phyloP scores from a whole-genome alignment of 108 stramenopile species.

The Nitzschia palea region DNA sequence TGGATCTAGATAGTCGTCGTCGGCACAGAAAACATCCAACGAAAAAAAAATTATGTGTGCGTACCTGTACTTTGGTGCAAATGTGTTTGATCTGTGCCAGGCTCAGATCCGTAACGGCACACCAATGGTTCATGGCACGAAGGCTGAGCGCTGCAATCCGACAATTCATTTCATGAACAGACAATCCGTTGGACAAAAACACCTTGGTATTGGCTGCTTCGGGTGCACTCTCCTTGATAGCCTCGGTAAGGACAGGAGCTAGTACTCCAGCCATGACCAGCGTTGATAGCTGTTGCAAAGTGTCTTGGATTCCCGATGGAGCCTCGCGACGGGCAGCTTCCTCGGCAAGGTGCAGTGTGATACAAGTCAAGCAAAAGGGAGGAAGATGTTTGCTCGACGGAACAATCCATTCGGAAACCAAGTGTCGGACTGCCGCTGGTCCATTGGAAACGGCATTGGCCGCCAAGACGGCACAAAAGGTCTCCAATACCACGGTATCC shows the following conservation, averaged over 20 bases:
- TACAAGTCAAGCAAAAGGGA: constrained; percentile 45
- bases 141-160: constrained; percentile 43
- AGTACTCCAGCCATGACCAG: constrained; percentile 44
- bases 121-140: constrained; percentile 47
- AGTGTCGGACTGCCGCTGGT: constrained; percentile 53
- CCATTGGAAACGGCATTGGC: constrained; percentile 78
- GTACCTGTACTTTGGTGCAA: constrained; percentile 44
- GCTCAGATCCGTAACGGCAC: constrained; percentile 46
- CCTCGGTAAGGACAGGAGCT: constrained; percentile 55
- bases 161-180: constrained; percentile 16
- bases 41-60: constrained; percentile 39
- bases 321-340: constrained; percentile 47
- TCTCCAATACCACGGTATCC: constrained; percentile 69
- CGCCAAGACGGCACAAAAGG: constrained; percentile 65
- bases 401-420: constrained; percentile 77
- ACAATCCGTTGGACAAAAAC: constrained; percentile 5
- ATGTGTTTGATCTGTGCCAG: constrained; percentile 50
- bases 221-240: constrained; percentile 4
- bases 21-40: no score
- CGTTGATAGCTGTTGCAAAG: constrained; percentile 47
- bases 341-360: constrained; percentile 50
- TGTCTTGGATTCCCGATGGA: constrained; percentile 59
- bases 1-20: constrained; percentile 17
- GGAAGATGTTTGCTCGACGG: constrained; percentile 53
- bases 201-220: background rate